Evolutionary conservation across 768 basidiomycete genomes (phyloP).

Genomic region (Mycena floridula): DNA sequence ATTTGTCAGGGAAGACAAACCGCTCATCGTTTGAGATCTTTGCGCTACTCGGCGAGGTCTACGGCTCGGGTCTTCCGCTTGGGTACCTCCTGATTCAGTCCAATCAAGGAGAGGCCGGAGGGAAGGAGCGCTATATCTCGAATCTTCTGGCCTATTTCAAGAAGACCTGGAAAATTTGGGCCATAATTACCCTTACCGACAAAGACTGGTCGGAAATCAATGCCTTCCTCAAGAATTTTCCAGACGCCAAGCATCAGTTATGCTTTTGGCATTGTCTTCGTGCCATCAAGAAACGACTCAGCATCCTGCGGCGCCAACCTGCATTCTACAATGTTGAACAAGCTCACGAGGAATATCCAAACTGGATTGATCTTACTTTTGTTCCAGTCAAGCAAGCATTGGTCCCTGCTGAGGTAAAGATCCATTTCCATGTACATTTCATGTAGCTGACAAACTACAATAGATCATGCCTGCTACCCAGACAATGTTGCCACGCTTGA

Average conservation of each 20-base stretch:
- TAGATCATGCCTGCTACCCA: slow-evolving; percentile 4
- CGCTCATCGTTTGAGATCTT: slow-evolving; percentile 23
- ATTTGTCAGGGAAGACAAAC: slow-evolving; percentile 24
- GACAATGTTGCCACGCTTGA: slow-evolving; percentile 9
- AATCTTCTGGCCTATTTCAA: slow-evolving; percentile 17
- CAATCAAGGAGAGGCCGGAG: slow-evolving; percentile 9
- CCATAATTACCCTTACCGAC: slow-evolving; percentile 24
- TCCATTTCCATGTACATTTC: too few species aligned
- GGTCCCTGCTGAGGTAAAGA: slow-evolving; percentile 3
- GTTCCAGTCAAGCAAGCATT: slow-evolving; percentile 18
- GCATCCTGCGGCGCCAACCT: slow-evolving; percentile 17
- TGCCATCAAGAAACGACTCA: slow-evolving; percentile 20
- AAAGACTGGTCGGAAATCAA: slow-evolving; percentile 29
- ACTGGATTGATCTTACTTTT: slow-evolving; percentile 19
- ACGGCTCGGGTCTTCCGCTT: slow-evolving; percentile 25
- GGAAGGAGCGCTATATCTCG: slow-evolving; percentile 19
- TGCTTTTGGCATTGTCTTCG: slow-evolving; percentile 30
- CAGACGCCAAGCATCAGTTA: slow-evolving; percentile 27
- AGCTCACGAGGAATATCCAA: slow-evolving; percentile 16
- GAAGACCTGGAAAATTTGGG: slow-evolving; percentile 12
- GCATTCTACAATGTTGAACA: slow-evolving; percentile 18
- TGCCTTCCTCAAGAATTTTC: slow-evolving; percentile 17
- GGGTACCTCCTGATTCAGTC: slow-evolving; percentile 22
- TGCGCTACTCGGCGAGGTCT: slow-evolving; percentile 23
- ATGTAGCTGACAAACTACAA: background rate